Percentiles rank a stretch among this genome's conserved stretches.
phyloP scores from a whole-genome alignment of 164 flowering plant genomes.

The Vitis amurensis region DNA sequence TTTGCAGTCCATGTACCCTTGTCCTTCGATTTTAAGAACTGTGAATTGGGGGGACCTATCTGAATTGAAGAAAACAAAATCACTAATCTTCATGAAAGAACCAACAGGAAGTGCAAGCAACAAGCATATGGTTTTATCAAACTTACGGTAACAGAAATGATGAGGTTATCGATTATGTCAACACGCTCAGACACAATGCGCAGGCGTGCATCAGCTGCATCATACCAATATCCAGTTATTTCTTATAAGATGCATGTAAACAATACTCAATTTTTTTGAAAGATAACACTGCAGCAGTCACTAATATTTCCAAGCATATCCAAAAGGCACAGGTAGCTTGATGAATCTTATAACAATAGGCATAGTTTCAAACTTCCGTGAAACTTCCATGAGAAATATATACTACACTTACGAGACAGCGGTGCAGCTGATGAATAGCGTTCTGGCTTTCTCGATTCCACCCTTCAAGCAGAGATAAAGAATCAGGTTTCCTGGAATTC shows the following conservation, averaged over 20 bases:
- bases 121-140: slow-evolving; percentile 8
- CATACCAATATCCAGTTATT: slow-evolving; percentile 5
- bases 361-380: background rate
- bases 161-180: slow-evolving; percentile 81
- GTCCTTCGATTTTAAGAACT: slow-evolving; percentile 68
- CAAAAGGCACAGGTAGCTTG: too few relatives aligned
- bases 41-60: slow-evolving; percentile 91
- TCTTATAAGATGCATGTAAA: background rate
- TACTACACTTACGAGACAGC: slow-evolving; percentile 73
- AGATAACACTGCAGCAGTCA: too few relatives aligned
- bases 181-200: slow-evolving; percentile 98
- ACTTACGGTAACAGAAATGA: slow-evolving; percentile 88
- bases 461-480: slow-evolving; percentile 68
- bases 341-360: background rate
- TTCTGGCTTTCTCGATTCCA: slow-evolving; percentile 96
- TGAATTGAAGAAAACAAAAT: slow-evolving; percentile 43
- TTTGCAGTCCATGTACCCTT: slow-evolving; percentile 81
- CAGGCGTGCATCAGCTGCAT: slow-evolving; percentile 90
- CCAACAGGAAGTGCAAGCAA: background rate
- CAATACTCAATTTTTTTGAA: background rate
- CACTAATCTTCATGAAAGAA: slow-evolving; percentile 14
- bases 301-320: too few relatives aligned
- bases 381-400: background rate
- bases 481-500: slow-evolving; percentile 34
- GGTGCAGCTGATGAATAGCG: slow-evolving; percentile 99